Percentiles rank a stretch among this genome's conserved stretches.
Conservation (phyloP, 345 rosid genomes). For the Pistacia atlantica region DNA sequence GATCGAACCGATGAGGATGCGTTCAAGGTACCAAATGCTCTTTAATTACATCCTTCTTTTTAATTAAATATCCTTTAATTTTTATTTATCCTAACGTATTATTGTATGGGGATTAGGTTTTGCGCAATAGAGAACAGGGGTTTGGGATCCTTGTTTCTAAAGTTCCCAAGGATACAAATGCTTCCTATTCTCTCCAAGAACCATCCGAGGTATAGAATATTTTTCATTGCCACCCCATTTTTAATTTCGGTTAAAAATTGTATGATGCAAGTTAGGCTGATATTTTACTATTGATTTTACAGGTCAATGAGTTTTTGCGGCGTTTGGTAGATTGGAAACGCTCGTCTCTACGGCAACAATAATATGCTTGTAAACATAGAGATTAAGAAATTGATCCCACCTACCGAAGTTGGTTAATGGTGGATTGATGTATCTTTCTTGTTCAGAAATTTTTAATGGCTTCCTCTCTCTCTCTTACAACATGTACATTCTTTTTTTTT, state of each 20-base stretch:
- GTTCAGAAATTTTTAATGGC: conserved; percentile 24
- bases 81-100: not conserved
- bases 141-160: conserved; percentile 90
- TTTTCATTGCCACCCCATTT: not conserved
- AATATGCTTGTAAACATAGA: not conserved
- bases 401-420: conserved; percentile 6
- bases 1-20: conserved; percentile 97
- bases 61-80: not conserved
- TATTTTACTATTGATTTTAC: conserved; percentile 11
- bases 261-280: not conserved
- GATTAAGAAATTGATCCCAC: conserved; percentile 1
- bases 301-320: conserved; percentile 76
- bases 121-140: conserved; percentile 77
- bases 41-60: not conserved
- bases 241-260: not conserved
- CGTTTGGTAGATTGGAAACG: conserved; percentile 76
- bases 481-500: too few species aligned
- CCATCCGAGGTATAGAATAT: conserved; percentile 63
- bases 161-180: conserved; percentile 82
- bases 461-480: not conserved
- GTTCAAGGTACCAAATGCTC: conserved; percentile 55
- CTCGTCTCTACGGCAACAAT: conserved; percentile 16
- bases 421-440: conserved; percentile 29
- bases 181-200: conserved; percentile 82
- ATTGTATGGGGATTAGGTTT: conserved; percentile 42